phyloP scores from a whole-genome alignment of 495 filamentous ascomycete genomes.

The Penicillium waksmanii region DNA sequence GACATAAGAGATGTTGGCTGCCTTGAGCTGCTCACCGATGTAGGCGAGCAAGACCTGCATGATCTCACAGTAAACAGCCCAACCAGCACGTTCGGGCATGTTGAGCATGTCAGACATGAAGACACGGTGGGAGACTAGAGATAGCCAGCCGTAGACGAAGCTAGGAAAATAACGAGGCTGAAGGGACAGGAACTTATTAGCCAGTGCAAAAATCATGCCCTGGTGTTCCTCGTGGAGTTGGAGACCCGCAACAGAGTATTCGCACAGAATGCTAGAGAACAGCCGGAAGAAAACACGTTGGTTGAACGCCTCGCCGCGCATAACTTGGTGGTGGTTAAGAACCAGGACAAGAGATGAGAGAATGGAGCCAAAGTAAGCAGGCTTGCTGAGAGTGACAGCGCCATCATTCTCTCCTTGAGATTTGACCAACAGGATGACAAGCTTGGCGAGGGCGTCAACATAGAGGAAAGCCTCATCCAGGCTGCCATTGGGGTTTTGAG shows the following conservation, averaged over 20 bases:
- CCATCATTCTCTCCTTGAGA: conserved; percentile 64
- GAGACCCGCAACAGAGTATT: conserved; percentile 55
- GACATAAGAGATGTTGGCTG: conserved; percentile 65
- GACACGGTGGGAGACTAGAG: conserved; percentile 78
- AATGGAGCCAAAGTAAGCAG: conserved; percentile 72
- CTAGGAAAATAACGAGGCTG: conserved; percentile 75
- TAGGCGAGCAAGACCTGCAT: conserved; percentile 75
- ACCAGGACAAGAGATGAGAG: conserved; percentile 77
- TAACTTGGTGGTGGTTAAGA: conserved; percentile 82
- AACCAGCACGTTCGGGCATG: conserved; percentile 70
- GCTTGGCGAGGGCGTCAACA: conserved; percentile 84
- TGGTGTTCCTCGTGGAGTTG: conserved; percentile 61
- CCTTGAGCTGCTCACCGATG: conserved; percentile 79
- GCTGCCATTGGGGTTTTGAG: conserved; percentile 60
- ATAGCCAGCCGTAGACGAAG: conserved; percentile 85
- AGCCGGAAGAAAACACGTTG: conserved; percentile 90
- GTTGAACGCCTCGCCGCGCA: conserved; percentile 79
- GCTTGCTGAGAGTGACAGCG: conserved; percentile 61
- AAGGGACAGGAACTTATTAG: conserved; percentile 72
- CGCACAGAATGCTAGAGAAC: conserved; percentile 81
- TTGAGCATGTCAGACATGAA: conserved; percentile 83
- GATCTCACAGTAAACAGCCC: conserved; percentile 73
- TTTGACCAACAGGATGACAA: conserved; percentile 75
- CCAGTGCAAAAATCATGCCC: conserved; percentile 72
- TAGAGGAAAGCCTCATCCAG: conserved; percentile 73